Evolutionary conservation across 148 eudicot genomes (phyloP), one percentile per base, ranked within the genome.

Genomic region (Spergularia bocconei): DNA sequence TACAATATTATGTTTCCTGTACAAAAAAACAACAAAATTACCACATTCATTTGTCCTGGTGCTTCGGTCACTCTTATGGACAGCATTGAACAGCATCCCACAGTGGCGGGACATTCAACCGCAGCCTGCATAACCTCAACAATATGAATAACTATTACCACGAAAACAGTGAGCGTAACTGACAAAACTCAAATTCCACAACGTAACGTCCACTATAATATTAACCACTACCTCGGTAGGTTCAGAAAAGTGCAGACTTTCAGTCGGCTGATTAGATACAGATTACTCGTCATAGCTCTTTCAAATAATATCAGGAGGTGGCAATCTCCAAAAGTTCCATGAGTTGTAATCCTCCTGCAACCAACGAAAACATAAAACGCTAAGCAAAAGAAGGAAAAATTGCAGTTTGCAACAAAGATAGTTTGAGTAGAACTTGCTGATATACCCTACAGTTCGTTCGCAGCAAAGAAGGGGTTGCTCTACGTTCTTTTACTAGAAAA

Each of bases 301-400:
- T 81, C 77, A 77, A 48, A 76, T 70, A 16, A 38, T 78, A 71
- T 53, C 56, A 73, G 88, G 87, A 63, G 90, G 89, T 15, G 98
- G 93, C 67, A 93, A 72, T 83, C 78, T 91, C 98, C 98, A 93
- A 86, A 79, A 93, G 82, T 93, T 93, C 98, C 93, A 93, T 17
- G 86, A 66, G 78, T 93, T 93, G 83, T 69, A 93, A 80, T 88
- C 97, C 85, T 93, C 98, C 97, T 91, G 89, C 36, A 82, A 78
- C 14, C 69, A 63, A 73, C 36, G 52, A 36, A 44, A 63, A 73
- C 64, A 20, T 56, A 11, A 51, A 70, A 57, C 7, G 59, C 47
- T 14, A 21, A 67, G 23, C 47, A 29, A 10, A 29, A 73, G 11
- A 12, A 41, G 48, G 25, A 67, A 21, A 14, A 21, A 75, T 21